Evolutionary conservation across 169 alveolate genomes (phyloP), one percentile per base, ranked within the genome.

Genomic region (Condylostoma magnum): DNA sequence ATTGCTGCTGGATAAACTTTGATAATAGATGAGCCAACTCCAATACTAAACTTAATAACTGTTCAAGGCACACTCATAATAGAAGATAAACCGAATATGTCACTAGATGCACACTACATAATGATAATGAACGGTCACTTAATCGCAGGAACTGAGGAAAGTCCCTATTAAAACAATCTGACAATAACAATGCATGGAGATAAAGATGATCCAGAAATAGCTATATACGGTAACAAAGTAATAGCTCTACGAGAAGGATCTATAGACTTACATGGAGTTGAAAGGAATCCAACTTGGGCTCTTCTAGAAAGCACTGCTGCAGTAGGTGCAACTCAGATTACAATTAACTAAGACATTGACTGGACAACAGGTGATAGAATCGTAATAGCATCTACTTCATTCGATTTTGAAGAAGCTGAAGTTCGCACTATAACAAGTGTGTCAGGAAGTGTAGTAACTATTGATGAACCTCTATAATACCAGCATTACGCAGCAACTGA

Each of bases 311-410:
- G 51, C 0, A 84, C 94, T n/a, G 83, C 63, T 5, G 18, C 15
- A 4, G 47, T 74, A 25, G 86, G 80, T 6, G 73, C 56, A 27
- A 68, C 46, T 15, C 10, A 20, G 27, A 41, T 79, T 0, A 81
- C 67, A 6, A 71, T 77, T 2, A 44, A 28, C 6, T 83, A 57
- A 20, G 57, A 53, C 3, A 86, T 77, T 15, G 87, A 84, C 76
- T 88, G 94, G 94, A n/a, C 43, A 47, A 83, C 44, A 20, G 94
- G 91, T 44, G 92, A 88, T 30, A 27, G 47, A 48, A 75, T 88
- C 1, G 90, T 77, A 3, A 75, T 88, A 18, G 90, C 94, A 20
- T 71, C 91, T 3, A 82, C 90, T 36, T 55, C 66, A 27, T 63
- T 1, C 31, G 72, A 78, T 30, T 70, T 48, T 46, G 69, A 65